Evolutionary conservation across 768 basidiomycete genomes (phyloP), one percentile per base, ranked within the genome.

Genomic region (Suillus americanus): DNA sequence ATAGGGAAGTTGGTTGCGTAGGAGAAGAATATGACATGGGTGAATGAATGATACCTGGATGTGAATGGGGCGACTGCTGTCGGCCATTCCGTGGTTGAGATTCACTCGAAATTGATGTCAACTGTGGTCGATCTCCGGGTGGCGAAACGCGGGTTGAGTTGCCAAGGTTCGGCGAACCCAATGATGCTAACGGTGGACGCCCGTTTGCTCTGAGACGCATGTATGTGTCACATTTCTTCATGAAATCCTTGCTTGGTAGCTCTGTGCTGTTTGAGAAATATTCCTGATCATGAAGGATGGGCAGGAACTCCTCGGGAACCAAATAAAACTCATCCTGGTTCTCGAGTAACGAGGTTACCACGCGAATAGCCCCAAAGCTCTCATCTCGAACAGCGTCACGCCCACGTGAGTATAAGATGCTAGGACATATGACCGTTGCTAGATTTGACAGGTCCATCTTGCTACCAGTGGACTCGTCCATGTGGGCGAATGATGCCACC

Each of bases 401-500:
- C 23, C 90, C 90, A 63, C 91, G 84, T 46, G 93, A 90, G 75
- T 96, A 97, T 45, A 99, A 86, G 67, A 99, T 99, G 71, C 94
- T 98, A n/a, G 97, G 97, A 72, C 92, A 91, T 69, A 99, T 96
- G 77, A 99, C 97, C 10, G 95, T 98, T 41, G 97, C 95, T 68
- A 99, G 84, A 76, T 99, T 99, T 20, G 84, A 84, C 55, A 99
- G 81, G 77, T 99, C 97, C 97, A 99, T 99, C 80, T 97, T 96
- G 79, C 93, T 96, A 48, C 96, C 96, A 0, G 97, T 98, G 73
- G 94, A 93, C 69, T 95, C 94, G 72, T 98, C 96, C 81, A 96
- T 88, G 77, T 99, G 97, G 57, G 97, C 95, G 75, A 99, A 99
- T 2, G 95, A 97, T 12, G 97, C 97, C 13, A 99, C 97, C 97